A percentile compares a stretch with the other conserved stretches of the same genome.
phyloP scores from a whole-genome alignment of 805 yeast genomes.

The Candida parachauliodes region DNA sequence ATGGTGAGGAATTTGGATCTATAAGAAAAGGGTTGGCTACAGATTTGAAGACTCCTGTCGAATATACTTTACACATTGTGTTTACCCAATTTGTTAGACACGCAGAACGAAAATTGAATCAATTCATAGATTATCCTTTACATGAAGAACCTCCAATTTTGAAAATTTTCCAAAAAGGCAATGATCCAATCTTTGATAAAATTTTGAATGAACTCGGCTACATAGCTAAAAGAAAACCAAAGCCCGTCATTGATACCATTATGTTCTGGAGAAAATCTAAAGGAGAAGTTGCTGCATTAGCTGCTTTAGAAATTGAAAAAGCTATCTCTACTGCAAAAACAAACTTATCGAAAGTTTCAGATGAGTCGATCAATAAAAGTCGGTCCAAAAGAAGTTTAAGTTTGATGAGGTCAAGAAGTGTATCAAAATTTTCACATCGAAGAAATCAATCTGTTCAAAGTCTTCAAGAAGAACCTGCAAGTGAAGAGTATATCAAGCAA shows the following conservation, averaged over 20 bases:
- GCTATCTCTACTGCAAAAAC: conserved; percentile 31
- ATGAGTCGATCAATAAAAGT: conserved; percentile 12
- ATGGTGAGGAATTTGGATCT: conserved; percentile 22
- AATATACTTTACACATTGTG: conserved; percentile 88
- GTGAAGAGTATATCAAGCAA: conserved; percentile 14
- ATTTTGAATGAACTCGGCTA: conserved; percentile 84
- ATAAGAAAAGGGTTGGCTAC: conserved; percentile 40
- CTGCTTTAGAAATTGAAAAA: conserved; percentile 37
- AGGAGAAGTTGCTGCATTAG: conserved; percentile 69
- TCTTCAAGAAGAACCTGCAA: not conserved
- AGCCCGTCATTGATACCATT: conserved; percentile 94
- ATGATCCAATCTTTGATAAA: conserved; percentile 81
- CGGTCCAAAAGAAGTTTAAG: conserved; percentile 32
- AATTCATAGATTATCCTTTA: conserved; percentile 63
- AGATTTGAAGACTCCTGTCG: conserved; percentile 71
- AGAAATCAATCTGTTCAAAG: conserved; percentile 41
- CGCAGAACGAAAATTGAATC: conserved; percentile 81
- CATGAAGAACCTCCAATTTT: conserved; percentile 76
- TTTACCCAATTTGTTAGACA: conserved; percentile 94
- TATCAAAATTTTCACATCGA: conserved; percentile 39
- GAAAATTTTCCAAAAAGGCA: conserved; percentile 78
- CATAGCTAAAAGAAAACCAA: conserved; percentile 85
- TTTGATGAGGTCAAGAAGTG: conserved; percentile 37
- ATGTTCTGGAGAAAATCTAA: conserved; percentile 98
- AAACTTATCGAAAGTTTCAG: conserved; percentile 15